Base-by-base conservation (phyloP, 116 monocot genomes). In the Trichopus zeylanicus region DNA sequence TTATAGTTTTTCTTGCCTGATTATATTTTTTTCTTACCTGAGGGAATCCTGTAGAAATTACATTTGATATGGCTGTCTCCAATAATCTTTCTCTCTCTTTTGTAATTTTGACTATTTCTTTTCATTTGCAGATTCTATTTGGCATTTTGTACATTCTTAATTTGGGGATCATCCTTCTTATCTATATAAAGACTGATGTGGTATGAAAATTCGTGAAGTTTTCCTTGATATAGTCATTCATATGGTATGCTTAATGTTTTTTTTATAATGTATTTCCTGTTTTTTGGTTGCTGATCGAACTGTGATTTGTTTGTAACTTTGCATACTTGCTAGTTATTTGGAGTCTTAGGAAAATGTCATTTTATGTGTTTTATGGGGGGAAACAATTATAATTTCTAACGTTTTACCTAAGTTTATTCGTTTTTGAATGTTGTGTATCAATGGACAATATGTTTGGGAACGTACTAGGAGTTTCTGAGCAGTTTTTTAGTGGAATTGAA, bases 41-140 rank as follows among this genome's bases (percentile, higher is more conserved):
- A n/a, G n/a, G n/a, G n/a, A n/a, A n/a, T n/a, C n/a, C n/a, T n/a
- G n/a, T n/a, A n/a, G n/a, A n/a, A n/a, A n/a, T n/a, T n/a, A n/a
- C n/a, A n/a, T n/a, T n/a, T n/a, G n/a, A n/a, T n/a, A n/a, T n/a
- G n/a, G n/a, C n/a, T n/a, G n/a, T n/a, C n/a, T n/a, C n/a, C n/a
- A n/a, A n/a, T n/a, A 13, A 42, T 11, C 0, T 11, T 13, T 7
- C 10, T 12, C 13, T 12, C 13, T 12, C 3, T 16, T 42, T 37
- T 42, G 13, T 30, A 18, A 39, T 3, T 26, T 20, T 5, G 29
- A 5, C 20, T 46, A 19, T 69, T 9, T 27, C 15, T 26, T 67
- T 61, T 58, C 15, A n/a, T 52, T 69, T 86, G 73, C 87, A 95
- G 95, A 87, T 95, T 72, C 67, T 95, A 48, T 95, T 95, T 59